Base-by-base conservation (phyloP, 148 eudicot genomes). In the Tetragonia tetragonoides region DNA sequence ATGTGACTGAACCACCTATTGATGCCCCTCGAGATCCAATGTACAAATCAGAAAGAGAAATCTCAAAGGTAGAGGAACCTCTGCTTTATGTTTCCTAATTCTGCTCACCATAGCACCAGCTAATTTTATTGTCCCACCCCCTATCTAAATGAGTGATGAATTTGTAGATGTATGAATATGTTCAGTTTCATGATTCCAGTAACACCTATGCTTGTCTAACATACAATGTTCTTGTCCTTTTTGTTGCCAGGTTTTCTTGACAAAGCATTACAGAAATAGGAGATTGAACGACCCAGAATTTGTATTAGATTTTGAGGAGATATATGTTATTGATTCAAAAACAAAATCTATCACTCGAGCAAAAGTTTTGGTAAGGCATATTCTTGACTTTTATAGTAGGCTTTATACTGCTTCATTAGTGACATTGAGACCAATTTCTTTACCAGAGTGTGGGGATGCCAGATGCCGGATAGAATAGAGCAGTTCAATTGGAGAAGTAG, bases 21-120 rank as follows among this genome's bases (percentile, higher is more conserved):
- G 99, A 96, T 80, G 98, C 97, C 61, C 97, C 93, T 77, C 85
- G 98, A 83, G 99, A 96, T 86, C 99, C 99, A n/a, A 78, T 93
- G 86, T 96, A 93, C 76, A 96, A 93, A 84, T 85, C 98, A 49
- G 97, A 96, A 78, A 87, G 87, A 79, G 95, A 96, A 83, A 78
- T 96, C 17, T 78, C 81, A 46, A 96, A 96, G 97, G 99, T 91
- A 85, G 14, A 3, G 47, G 38, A 9, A 14, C 24, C 39, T 44
- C 57, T 44, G 37, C 63, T 40, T 37, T 68, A 18, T 11, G 69
- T 60, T 47, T 75, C 71, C 12, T 39, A 47, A 53, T 69, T 75
- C 69, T 68, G 21, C 20, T 74, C 21, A 23, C 61, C 28, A 18
- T 24, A 28, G 7, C 47, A 20, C 44, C 42, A 41, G 47, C 62